Conservation (phyloP, 768 basidiomycete species). For the Amyloporia xantha region DNA sequence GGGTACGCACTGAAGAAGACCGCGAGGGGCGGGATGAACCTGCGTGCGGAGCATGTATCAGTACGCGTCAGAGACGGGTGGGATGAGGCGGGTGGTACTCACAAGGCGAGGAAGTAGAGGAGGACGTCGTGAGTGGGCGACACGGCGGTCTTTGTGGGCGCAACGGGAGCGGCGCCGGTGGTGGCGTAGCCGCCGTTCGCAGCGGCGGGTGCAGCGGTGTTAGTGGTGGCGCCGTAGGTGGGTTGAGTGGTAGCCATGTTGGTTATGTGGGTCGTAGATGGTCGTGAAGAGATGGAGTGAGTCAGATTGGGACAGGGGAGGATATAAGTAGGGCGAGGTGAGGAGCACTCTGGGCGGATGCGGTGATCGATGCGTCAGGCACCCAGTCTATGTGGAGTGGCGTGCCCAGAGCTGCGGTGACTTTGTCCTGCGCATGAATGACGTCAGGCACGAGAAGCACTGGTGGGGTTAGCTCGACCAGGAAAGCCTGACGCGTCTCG, state of each 20-base stretch:
- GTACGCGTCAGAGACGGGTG: not conserved
- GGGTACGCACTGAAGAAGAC: constrained; percentile 27
- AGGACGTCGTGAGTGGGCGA: constrained; percentile 21
- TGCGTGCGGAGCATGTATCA: constrained; percentile 5
- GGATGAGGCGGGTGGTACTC: constrained; percentile 2
- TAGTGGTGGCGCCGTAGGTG: not conserved
- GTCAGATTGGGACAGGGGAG: too few relatives aligned
- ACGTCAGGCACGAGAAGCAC: too few relatives aligned
- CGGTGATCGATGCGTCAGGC: too few relatives aligned
- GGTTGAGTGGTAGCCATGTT: not conserved
- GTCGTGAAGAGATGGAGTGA: not conserved
- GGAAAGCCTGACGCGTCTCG: too few relatives aligned
- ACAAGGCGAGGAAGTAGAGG: constrained; percentile 29
- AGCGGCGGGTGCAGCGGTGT: not conserved
- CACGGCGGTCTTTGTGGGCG: not conserved
- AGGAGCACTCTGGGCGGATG: too few relatives aligned
- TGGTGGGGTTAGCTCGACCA: too few relatives aligned
- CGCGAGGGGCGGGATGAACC: constrained; percentile 26
- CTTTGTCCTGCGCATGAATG: too few relatives aligned
- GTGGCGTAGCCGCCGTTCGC: not conserved
- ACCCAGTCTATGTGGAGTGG: too few relatives aligned
- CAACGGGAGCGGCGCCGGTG: not conserved
- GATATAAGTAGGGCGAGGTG: too few relatives aligned
- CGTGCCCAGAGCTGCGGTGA: too few relatives aligned
- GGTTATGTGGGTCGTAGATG: not conserved